Conservation (phyloP, 75 land plant genomes). For the Sequoiadendron giganteum region DNA sequence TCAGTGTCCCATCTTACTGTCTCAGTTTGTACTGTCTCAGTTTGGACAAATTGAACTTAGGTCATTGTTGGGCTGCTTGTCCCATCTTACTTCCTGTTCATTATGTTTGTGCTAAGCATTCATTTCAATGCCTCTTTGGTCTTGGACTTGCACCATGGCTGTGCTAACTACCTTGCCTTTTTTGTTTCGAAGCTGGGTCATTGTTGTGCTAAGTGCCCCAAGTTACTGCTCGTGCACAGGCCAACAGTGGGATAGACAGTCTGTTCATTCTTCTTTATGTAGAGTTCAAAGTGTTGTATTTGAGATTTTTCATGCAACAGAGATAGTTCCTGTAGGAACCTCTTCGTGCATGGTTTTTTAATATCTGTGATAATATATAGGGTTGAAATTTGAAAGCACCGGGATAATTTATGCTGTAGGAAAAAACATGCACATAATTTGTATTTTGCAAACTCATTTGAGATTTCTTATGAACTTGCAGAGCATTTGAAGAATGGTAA, state of each 20-base stretch:
- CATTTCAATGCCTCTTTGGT: background rate
- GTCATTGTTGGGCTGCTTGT: too few relatives aligned
- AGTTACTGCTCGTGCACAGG: background rate
- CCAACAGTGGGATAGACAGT: background rate
- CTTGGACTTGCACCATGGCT: background rate
- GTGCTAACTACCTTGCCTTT: background rate
- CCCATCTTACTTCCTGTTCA: too few relatives aligned
- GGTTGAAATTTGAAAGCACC: background rate
- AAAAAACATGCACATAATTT: background rate
- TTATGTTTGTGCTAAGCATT: too few relatives aligned
- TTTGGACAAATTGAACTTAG: too few relatives aligned
- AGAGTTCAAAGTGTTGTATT: background rate
- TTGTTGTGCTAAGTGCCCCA: background rate
- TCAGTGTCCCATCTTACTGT: too few relatives aligned
- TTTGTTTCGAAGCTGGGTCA: background rate
- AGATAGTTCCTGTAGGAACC: background rate
- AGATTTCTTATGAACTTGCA: background rate
- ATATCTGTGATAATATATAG: background rate
- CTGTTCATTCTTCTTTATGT: background rate
- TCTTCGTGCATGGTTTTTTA: background rate
- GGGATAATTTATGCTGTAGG: background rate
- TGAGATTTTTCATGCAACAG: background rate
- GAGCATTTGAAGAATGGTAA: slow-evolving; percentile 14
- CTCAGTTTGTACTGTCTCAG: too few relatives aligned
- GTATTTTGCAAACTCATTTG: background rate